phyloP scores from a whole-genome alignment of 1,139 yeast species.

The Hyphopichia wangnamkhiaoensis region DNA sequence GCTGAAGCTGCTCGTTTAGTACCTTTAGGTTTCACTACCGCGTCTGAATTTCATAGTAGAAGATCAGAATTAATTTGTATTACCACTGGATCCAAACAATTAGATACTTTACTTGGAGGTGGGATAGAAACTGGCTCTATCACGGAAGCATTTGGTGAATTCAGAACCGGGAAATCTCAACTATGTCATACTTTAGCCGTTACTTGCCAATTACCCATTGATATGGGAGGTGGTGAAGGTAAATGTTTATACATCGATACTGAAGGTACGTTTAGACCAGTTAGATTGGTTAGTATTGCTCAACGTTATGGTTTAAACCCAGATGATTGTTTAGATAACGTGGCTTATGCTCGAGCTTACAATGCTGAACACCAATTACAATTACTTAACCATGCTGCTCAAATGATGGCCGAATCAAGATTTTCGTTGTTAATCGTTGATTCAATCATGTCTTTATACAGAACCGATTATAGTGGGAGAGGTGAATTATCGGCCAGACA shows the following conservation, averaged over 20 bases:
- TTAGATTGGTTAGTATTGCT: slow-evolving; percentile 85
- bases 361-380: slow-evolving; percentile 96
- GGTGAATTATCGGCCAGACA: slow-evolving; percentile 97
- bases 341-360: slow-evolving; percentile 96
- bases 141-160: slow-evolving; percentile 96
- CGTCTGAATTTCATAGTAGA: slow-evolving; percentile 89
- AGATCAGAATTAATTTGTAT: slow-evolving; percentile 88
- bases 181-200: slow-evolving; percentile 95
- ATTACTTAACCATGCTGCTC: slow-evolving; percentile 85
- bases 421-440: slow-evolving; percentile 83
- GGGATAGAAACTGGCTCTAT: slow-evolving; percentile 97
- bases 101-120: slow-evolving; percentile 92
- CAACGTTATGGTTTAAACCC: slow-evolving; percentile 90
- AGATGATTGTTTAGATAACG: slow-evolving; percentile 93
- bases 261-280: slow-evolving; percentile 95
- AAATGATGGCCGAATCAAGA: slow-evolving; percentile 94
- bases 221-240: slow-evolving; percentile 99
- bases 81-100: slow-evolving; percentile 92
- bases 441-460: slow-evolving; percentile 92
- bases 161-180: slow-evolving; percentile 97
- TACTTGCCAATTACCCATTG: slow-evolving; percentile 94
- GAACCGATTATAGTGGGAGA: slow-evolving; percentile 95
- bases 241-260: slow-evolving; percentile 95
- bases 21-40: slow-evolving; percentile 97
- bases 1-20: slow-evolving; percentile 84